Base-by-base conservation (phyloP, 352 stramenopile species). In the Pythium oligandrum region DNA sequence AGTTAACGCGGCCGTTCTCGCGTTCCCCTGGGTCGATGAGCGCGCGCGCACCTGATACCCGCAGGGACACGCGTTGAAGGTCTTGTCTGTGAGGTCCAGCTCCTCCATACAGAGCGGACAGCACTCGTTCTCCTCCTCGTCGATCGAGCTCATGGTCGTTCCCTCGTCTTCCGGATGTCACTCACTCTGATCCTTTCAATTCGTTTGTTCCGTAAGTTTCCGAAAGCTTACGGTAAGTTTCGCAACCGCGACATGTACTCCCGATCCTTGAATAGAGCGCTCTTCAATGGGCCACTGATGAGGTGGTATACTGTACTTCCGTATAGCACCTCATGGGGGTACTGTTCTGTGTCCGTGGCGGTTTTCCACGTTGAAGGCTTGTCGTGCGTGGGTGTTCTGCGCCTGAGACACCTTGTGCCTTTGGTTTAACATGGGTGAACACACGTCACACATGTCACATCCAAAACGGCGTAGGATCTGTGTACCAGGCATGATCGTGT, bases 71-170 rank as follows among this genome's bases (percentile, higher is more conserved):
- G 97, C 96, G 72, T 98, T 96, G 70, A 99, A 99, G 63, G 97
- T 97, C 71, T 97, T 90, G 85, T 99, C 97, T 50, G 95, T 98
- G 30, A 99, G 78, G 75, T 99, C 96, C 56, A 99, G 83, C 56
- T 98, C 93, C 77, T 99, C 96, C 79, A 97, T 98, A 71, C 97
- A 99, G 46, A 99, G 83, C 42, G 97, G 97, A 71, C 97, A 99
- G 59, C 97, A 93, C 35, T 93, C 84, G 50, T 95, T 78, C n/a
- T 88, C 71, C 51, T 89, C 38, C 38, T 8, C 38, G 38, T 42
- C 7, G 0, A 17, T 45, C 26, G 4, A 37, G 38, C 46, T 26
- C 11, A 7, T 37, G 33, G 34, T 57, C 35, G 33, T 17, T 44
- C 26, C 31, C 42, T 31, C 36, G 45, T 48, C 37, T 47, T 35